These are phyloP conservation scores for Blastomyces emzantsi DNA, from an alignment of 2,329 filamentous ascomycete species.

Conservation along the genomic window DNA sequence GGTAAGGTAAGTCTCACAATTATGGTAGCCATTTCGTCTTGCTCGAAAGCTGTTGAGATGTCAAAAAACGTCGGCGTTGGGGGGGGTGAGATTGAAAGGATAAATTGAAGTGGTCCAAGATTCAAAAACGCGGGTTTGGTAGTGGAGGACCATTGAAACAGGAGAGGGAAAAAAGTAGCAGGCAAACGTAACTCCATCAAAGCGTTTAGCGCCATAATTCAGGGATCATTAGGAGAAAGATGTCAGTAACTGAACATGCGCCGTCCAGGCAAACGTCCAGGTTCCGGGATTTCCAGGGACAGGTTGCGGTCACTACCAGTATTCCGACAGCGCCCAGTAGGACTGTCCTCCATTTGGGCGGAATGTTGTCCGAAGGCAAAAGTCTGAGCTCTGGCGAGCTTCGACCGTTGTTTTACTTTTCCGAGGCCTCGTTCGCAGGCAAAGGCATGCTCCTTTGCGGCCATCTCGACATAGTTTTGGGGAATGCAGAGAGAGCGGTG, in stretches of 20 bases:
- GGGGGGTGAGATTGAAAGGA: neutral
- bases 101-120: constrained; percentile 5
- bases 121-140: constrained; percentile 2
- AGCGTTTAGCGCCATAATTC: constrained; percentile 12
- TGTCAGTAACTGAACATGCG: constrained; percentile 37
- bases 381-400: constrained; percentile 78
- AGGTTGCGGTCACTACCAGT: constrained; percentile 24
- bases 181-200: constrained; percentile 17
- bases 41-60: constrained; percentile 10
- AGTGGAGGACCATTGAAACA: neutral
- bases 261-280: constrained; percentile 31
- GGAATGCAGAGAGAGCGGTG: constrained; percentile 78
- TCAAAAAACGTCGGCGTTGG: constrained; percentile 4
- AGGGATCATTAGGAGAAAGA: neutral
- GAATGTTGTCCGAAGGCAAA: constrained; percentile 82
- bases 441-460: constrained; percentile 77
- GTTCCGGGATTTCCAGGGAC: constrained; percentile 30
- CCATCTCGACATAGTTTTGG: constrained; percentile 96
- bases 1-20: constrained; percentile 6
- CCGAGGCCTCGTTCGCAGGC: constrained; percentile 94
- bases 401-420: constrained; percentile 80
- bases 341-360: constrained; percentile 53
- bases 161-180: neutral
- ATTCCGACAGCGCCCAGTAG: constrained; percentile 43
- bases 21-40: constrained; percentile 11